Evolutionary conservation across 2,329 filamentous ascomycete species (phyloP).

Genomic region (Phoma herbarum): DNA sequence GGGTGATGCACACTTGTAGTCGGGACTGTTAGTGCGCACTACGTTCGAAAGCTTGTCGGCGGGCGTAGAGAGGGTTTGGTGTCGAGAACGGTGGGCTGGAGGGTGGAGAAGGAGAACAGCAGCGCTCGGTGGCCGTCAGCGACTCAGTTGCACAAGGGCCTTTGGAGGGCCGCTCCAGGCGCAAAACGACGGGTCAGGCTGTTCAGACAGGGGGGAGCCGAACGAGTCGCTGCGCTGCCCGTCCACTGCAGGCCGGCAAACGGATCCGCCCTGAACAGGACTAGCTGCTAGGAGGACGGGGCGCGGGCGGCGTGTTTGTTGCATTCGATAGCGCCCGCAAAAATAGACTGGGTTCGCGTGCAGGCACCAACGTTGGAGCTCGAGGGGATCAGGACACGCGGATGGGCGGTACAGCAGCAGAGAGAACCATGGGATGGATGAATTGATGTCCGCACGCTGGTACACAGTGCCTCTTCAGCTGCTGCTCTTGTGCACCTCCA

Average conservation of each 20-base stretch:
- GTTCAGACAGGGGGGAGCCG: conserved; percentile 18
- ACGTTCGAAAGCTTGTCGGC: conserved; percentile 51
- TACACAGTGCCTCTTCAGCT: not conserved
- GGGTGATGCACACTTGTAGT: conserved; percentile 45
- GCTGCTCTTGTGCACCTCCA: conserved; percentile 11
- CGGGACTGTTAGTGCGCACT: conserved; percentile 31
- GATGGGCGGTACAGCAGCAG: not conserved
- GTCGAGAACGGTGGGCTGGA: conserved; percentile 15
- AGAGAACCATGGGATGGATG: too few species aligned
- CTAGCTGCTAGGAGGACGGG: conserved; percentile 2
- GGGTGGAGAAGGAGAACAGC: conserved; percentile 20
- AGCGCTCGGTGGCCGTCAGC: conserved; percentile 13
- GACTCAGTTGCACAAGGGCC: conserved; percentile 18
- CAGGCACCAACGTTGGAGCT: conserved; percentile 11
- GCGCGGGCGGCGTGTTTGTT: conserved; percentile 19
- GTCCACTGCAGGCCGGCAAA: conserved; percentile 11
- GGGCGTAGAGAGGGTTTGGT: conserved; percentile 30
- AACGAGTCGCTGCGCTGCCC: conserved; percentile 15
- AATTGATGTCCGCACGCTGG: not conserved
- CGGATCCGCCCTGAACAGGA: conserved; percentile 8
- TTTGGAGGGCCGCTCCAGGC: conserved; percentile 10
- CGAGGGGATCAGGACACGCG: not conserved
- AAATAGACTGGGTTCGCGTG: conserved; percentile 16
- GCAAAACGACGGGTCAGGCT: conserved; percentile 23
- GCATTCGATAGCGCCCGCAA: conserved; percentile 24